phyloP scores from a whole-genome alignment of 306 rosid species.

The Dryas drummondii region DNA sequence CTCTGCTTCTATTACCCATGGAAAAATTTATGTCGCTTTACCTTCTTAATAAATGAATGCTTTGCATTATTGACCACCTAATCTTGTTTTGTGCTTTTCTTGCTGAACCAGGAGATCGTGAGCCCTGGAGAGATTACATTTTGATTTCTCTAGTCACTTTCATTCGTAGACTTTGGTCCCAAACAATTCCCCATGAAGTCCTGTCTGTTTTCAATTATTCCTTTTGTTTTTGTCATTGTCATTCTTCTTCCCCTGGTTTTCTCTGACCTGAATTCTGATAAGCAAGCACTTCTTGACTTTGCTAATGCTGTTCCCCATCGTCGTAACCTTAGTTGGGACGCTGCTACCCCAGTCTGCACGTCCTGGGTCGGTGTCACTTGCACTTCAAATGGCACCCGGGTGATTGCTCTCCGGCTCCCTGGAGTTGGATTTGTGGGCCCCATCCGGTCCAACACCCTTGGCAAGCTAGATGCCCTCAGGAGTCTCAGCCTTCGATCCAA shows the following conservation, averaged over 20 bases:
- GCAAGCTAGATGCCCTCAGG: slow-evolving; percentile 69
- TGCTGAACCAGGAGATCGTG: slow-evolving; percentile 57
- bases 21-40: background rate
- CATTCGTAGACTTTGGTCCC: slow-evolving; percentile 20
- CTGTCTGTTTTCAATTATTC: slow-evolving; percentile 33
- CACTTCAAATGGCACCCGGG: slow-evolving; percentile 43
- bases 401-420: slow-evolving; percentile 64
- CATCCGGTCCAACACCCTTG: slow-evolving; percentile 68
- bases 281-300: slow-evolving; percentile 73
- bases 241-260: slow-evolving; percentile 48
- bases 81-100: slow-evolving; percentile 30
- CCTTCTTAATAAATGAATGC: background rate
- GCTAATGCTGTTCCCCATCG: slow-evolving; percentile 63
- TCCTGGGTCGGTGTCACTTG: slow-evolving; percentile 73
- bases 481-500: slow-evolving; percentile 84
- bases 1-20: background rate
- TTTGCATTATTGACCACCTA: slow-evolving; percentile 22
- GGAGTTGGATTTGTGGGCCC: slow-evolving; percentile 80
- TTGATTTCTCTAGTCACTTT: slow-evolving; percentile 28
- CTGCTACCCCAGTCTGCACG: slow-evolving; percentile 47
- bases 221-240: slow-evolving; percentile 39
- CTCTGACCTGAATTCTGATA: slow-evolving; percentile 67
- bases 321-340: slow-evolving; percentile 56
- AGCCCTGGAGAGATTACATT: slow-evolving; percentile 29
- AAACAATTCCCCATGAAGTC: slow-evolving; percentile 57